These are phyloP conservation scores for Trichosporon sp. DNA, from an alignment of 1,284 basidiomycete genomes.

Conservation along the genomic window DNA sequence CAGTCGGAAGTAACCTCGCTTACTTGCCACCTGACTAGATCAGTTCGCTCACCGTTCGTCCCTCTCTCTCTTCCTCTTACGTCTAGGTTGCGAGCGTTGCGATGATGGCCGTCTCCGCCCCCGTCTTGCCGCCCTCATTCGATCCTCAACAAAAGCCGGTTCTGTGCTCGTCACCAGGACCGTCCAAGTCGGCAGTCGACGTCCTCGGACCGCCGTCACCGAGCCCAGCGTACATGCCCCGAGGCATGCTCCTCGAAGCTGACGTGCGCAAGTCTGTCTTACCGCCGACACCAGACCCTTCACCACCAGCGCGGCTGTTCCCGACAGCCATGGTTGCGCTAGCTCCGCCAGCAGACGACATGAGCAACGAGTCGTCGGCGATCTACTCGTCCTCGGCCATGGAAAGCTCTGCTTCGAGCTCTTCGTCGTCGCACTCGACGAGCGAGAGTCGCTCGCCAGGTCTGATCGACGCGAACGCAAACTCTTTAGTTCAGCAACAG, in stretches of 20 bases:
- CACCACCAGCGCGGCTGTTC: conserved; percentile 17
- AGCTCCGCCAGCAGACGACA: conserved; percentile 27
- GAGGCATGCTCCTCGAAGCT: conserved; percentile 3
- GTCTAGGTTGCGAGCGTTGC: background rate
- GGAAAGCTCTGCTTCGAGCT: conserved; percentile 5
- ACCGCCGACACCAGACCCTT: conserved; percentile 33
- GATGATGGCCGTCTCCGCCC: conserved; percentile 21
- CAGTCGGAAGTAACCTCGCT: background rate
- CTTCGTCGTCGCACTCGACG: conserved; percentile 7
- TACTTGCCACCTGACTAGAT: background rate
- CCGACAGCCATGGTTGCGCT: conserved; percentile 24
- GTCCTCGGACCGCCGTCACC: background rate
- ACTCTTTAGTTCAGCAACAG: background rate
- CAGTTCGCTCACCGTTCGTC: background rate
- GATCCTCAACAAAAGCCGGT: conserved; percentile 6
- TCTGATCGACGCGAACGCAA: conserved; percentile 1
- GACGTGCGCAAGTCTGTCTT: conserved; percentile 22
- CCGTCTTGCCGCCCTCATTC: conserved; percentile 16
- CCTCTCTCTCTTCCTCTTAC: background rate
- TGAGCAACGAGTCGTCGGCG: background rate
- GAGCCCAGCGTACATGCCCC: background rate
- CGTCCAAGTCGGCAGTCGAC: conserved; percentile 1
- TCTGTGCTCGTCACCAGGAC: background rate
- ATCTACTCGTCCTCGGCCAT: background rate
- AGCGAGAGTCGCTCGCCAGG: conserved; percentile 7